A percentile compares a stretch with the other conserved stretches of the same genome.
Conservation (phyloP, 1,139 yeast genomes). For the Hemisphaericaspora xylofermentans region DNA sequence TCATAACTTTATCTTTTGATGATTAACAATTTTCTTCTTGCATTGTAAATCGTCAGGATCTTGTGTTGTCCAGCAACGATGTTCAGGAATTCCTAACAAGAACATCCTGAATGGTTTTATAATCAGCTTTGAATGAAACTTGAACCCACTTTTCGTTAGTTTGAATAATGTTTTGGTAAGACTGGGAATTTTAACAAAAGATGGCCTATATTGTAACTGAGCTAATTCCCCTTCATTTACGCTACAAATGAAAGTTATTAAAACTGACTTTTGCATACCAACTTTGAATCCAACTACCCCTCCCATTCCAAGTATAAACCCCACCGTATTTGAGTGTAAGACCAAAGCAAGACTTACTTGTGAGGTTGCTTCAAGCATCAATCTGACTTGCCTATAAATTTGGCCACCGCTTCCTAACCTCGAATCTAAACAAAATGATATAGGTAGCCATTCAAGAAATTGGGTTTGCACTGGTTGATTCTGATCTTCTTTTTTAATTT, state of each 20-base stretch:
- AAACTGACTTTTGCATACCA: conserved; percentile 9
- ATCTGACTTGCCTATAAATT: conserved; percentile 7
- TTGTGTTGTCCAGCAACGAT: conserved; percentile 13
- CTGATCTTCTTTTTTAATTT: conserved; percentile 5
- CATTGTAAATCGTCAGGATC: conserved; percentile 12
- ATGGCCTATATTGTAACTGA: conserved; percentile 14
- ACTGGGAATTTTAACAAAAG: conserved; percentile 9
- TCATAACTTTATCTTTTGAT: neutral
- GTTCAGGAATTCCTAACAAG: conserved; percentile 14
- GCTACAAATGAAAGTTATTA: conserved; percentile 10
- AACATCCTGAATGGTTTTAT: conserved; percentile 13
- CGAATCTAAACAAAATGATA: conserved; percentile 14
- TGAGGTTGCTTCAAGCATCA: conserved; percentile 9
- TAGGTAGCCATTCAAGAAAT: conserved; percentile 14
- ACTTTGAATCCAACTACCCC: conserved; percentile 12
- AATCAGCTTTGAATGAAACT: conserved; percentile 1
- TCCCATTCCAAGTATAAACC: conserved; percentile 8
- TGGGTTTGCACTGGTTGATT: neutral
- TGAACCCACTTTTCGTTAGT: conserved; percentile 6
- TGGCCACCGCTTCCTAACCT: conserved; percentile 14
- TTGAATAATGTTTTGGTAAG: conserved; percentile 4
- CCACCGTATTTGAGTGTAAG: conserved; percentile 10
- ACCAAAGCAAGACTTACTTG: conserved; percentile 11
- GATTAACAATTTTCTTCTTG: conserved; percentile 1
- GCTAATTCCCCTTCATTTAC: conserved; percentile 10